Conservation (phyloP, 352 stramenopile genomes). For the Pythium insidiosum region DNA sequence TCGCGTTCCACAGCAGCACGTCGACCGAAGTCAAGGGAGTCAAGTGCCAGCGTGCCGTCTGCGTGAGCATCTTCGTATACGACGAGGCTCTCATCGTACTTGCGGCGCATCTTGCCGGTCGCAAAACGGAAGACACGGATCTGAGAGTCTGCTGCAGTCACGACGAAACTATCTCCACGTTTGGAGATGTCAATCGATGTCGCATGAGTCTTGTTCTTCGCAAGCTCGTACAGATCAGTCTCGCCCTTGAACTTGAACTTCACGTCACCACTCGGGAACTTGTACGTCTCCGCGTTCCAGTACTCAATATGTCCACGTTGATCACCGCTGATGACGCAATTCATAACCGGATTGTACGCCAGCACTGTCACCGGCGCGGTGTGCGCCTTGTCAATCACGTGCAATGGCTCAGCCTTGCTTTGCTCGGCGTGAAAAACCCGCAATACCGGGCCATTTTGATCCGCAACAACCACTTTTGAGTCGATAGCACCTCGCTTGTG, state of each 20-base stretch:
- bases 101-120: constrained; percentile 83
- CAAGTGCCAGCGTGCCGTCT: constrained; percentile 63
- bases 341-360: constrained; percentile 73
- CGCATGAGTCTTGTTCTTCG: constrained; percentile 87
- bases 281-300: constrained; percentile 81
- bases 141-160: constrained; percentile 83
- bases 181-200: constrained; percentile 66
- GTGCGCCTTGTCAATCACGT: constrained; percentile 84
- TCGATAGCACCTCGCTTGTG: constrained; percentile 43
- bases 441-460: constrained; percentile 52
- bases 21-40: constrained; percentile 84
- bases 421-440: constrained; percentile 86
- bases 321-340: constrained; percentile 92
- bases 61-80: constrained; percentile 87
- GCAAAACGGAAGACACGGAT: constrained; percentile 88
- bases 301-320: constrained; percentile 91
- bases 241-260: constrained; percentile 94
- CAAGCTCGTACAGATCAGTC: constrained; percentile 95
- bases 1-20: constrained; percentile 83
- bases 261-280: constrained; percentile 23
- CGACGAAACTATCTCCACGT: constrained; percentile 73
- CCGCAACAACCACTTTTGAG: constrained; percentile 71
- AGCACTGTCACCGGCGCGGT: constrained; percentile 86
- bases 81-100: constrained; percentile 84
- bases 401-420: constrained; percentile 30